phyloP scores from a whole-genome alignment of 306 rosid genomes.

The Castanea mollissima region DNA sequence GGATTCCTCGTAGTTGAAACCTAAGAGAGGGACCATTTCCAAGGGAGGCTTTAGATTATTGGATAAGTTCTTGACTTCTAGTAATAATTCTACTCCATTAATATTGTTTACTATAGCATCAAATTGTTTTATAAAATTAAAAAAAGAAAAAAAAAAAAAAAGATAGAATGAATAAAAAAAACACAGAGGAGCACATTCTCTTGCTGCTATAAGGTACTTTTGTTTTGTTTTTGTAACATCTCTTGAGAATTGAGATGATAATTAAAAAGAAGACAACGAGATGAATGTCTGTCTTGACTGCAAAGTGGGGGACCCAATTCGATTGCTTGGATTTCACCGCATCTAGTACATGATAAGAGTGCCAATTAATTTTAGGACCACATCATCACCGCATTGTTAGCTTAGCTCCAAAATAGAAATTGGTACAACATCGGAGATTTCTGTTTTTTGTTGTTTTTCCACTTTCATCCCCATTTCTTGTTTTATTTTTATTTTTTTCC shows the following conservation, averaged over 20 bases:
- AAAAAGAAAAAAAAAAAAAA: too few relatives aligned
- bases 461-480: neutral
- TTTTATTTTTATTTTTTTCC: neutral
- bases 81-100: too few relatives aligned
- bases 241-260: constrained; percentile 8
- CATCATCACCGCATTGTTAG: neutral
- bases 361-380: constrained; percentile 29
- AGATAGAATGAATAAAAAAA: too few relatives aligned
- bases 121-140: too few relatives aligned
- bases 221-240: neutral
- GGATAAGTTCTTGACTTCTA: too few relatives aligned
- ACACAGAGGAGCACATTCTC: too few relatives aligned
- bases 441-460: neutral
- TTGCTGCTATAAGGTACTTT: too few relatives aligned
- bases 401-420: neutral
- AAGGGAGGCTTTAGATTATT: too few relatives aligned
- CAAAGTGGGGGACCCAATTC: constrained; percentile 30
- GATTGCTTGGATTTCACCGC: constrained; percentile 69
- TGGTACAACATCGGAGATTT: neutral
- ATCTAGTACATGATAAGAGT: constrained; percentile 23
- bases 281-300: constrained; percentile 16
- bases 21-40: too few relatives aligned
- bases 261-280: neutral
- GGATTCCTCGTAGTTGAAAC: constrained; percentile 22
- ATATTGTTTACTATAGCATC: too few relatives aligned